Evolutionary conservation across 805 yeast genomes (phyloP), one percentile per base, ranked within the genome.

Genomic region (Cyberlindnera galapagoensis): DNA sequence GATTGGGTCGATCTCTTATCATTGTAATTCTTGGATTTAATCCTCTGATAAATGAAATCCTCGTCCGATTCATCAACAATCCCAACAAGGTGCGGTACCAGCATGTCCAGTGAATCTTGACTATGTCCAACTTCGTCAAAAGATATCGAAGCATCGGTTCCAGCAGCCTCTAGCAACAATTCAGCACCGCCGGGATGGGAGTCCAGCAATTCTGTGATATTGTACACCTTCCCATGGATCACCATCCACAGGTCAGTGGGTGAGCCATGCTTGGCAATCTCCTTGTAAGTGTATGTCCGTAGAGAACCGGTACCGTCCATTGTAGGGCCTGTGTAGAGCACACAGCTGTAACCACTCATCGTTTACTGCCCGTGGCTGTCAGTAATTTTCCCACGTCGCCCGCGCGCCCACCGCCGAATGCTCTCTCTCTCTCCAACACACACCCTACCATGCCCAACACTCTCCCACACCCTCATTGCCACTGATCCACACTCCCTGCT

Each of bases 121-220:
- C 97, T 85, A 63, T 92, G 98, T 15, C 98, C 98, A 53, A 92
- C 92, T 47, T 90, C 97, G 38, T 80, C 84, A 52, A 86, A 90
- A 8, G 84, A 75, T 46, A 80, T 77, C 7, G 92, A 80, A 9
- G 90, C 94, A 47, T 82, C 86, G 24, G 33, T 18, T 4, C 92
- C 94, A 20, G 83, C 94, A 46, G 80, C 81, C 39, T 82, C 83
- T 41, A 77, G 57, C 28, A 85, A 63, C 35, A 85, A 87, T 56
- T 82, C 80, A 21, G 71, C 65, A 7, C 76, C 76, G 18, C 76
- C 76, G 11, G 95, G 95, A 52, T 85, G 95, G 24, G 68, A 72
- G n/a, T 71, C 71, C 31, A 79, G 61, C 50, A 81, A 79, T 20
- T 62, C 57, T 6, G 90, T 70, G 19, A 82, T 69, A 55, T 85